Percentiles rank a stretch among this genome's conserved stretches.
Conservation (phyloP, 1,284 basidiomycete species). For the Termitomyces sp. region DNA sequence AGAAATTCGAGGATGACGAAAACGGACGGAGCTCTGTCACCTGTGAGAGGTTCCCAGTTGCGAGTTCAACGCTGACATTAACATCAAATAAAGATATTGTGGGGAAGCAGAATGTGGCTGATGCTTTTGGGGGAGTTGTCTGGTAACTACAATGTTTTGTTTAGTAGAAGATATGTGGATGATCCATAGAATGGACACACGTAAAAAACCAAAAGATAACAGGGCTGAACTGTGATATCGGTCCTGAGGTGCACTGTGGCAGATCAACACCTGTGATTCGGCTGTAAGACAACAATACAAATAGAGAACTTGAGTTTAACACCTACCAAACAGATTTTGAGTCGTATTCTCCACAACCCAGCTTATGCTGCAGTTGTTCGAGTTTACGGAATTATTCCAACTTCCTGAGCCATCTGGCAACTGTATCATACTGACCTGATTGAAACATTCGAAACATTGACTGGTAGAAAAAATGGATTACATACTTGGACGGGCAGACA, state of each 20-base stretch:
- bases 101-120: conserved; percentile 43
- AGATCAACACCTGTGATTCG: conserved; percentile 25
- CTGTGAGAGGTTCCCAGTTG: conserved; percentile 34
- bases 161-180: not conserved
- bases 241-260: conserved; percentile 21
- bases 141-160: conserved; percentile 21
- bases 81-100: conserved; percentile 37
- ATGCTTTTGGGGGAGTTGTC: conserved; percentile 30
- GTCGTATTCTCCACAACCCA: conserved; percentile 37
- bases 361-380: conserved; percentile 33
- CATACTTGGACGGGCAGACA: conserved; percentile 36
- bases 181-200: conserved; percentile 19
- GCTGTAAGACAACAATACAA: not conserved
- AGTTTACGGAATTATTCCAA: conserved; percentile 39
- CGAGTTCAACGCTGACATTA: conserved; percentile 32
- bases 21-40: conserved; percentile 36
- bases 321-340: conserved; percentile 36
- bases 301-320: not conserved
- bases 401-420: conserved; percentile 21
- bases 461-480: not conserved
- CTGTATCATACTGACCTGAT: conserved; percentile 27
- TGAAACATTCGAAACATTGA: not conserved
- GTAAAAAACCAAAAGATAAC: conserved; percentile 57
- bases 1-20: conserved; percentile 31
- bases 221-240: conserved; percentile 35